These are phyloP conservation scores for Ilex asprella DNA, from an alignment of 257 asterid species.

Conservation along the genomic window DNA sequence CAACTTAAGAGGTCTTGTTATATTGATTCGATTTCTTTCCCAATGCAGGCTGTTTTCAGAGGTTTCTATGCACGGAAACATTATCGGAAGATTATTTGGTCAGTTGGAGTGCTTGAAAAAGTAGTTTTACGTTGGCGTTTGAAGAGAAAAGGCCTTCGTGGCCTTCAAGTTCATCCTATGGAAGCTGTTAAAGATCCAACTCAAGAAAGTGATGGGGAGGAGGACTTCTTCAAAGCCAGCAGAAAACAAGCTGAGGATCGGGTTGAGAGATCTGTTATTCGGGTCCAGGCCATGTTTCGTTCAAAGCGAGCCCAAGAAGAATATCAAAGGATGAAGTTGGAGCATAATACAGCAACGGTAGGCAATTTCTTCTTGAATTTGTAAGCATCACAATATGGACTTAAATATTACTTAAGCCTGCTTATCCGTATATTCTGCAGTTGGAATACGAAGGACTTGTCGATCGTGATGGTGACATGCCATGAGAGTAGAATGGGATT, in stretches of 20 bases:
- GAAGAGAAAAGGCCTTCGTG: constrained; percentile 90
- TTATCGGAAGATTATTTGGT: constrained; percentile 70
- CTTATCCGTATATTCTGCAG: constrained; percentile 32
- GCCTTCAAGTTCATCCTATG: constrained; percentile 52
- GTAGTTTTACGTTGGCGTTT: constrained; percentile 87
- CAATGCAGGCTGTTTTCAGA: constrained; percentile 64
- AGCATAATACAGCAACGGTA: constrained; percentile 53
- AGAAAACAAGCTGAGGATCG: constrained; percentile 97
- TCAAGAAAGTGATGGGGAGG: constrained; percentile 53
- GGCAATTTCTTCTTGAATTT: neutral
- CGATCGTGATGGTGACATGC: constrained; percentile 42
- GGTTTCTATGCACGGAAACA: constrained; percentile 78
- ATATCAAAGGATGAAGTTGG: constrained; percentile 81
- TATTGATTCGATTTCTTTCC: constrained; percentile 3
- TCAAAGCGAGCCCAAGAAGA: constrained; percentile 87
- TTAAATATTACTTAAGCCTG: neutral
- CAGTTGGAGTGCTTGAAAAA: constrained; percentile 89
- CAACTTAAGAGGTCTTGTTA: neutral
- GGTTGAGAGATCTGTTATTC: constrained; percentile 82
- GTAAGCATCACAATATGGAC: too few relatives aligned
- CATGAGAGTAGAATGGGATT: constrained; percentile 4
- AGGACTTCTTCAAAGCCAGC: constrained; percentile 83
- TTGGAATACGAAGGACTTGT: constrained; percentile 47
- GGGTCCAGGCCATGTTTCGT: constrained; percentile 92
- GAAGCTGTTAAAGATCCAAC: constrained; percentile 22